phyloP scores from a whole-genome alignment of 768 basidiomycete species.

The Trametes cubensis region DNA sequence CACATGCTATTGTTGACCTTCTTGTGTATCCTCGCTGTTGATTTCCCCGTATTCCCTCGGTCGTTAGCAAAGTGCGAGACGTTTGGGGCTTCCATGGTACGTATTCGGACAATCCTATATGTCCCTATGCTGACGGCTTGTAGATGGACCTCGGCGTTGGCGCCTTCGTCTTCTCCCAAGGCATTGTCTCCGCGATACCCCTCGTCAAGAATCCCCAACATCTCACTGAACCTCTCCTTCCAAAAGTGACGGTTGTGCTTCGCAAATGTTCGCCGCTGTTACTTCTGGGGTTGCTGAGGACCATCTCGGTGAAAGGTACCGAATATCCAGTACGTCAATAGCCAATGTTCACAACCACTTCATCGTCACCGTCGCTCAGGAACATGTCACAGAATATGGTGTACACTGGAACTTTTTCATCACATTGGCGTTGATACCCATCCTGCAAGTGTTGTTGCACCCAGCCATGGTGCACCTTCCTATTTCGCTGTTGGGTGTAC shows the following conservation, averaged over 20 bases:
- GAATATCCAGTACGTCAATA: constrained; percentile 82
- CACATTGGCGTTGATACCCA: constrained; percentile 80
- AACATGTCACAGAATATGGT: constrained; percentile 96
- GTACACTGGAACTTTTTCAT: constrained; percentile 99
- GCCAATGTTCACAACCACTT: not conserved
- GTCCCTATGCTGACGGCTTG: not conserved
- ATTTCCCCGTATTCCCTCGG: constrained; percentile 92
- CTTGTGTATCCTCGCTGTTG: constrained; percentile 91
- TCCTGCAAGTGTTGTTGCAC: constrained; percentile 69
- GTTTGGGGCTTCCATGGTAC: constrained; percentile 90
- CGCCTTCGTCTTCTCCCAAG: constrained; percentile 96
- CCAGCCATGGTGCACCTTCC: constrained; percentile 62
- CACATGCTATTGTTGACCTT: constrained; percentile 96
- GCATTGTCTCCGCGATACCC: constrained; percentile 86
- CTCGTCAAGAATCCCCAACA: constrained; percentile 64
- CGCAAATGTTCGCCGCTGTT: constrained; percentile 70
- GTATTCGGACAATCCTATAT: constrained; percentile 27
- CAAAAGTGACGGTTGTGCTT: constrained; percentile 54
- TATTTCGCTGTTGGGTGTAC: constrained; percentile 62
- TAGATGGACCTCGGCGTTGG: constrained; percentile 99
- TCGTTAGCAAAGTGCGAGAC: constrained; percentile 90
- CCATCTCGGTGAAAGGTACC: constrained; percentile 86
- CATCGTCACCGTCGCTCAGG: constrained; percentile 46
- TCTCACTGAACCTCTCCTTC: constrained; percentile 49
- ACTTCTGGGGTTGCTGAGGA: constrained; percentile 72